Conservation (phyloP, 331 rosid genomes). For the Cucumis variabilis region DNA sequence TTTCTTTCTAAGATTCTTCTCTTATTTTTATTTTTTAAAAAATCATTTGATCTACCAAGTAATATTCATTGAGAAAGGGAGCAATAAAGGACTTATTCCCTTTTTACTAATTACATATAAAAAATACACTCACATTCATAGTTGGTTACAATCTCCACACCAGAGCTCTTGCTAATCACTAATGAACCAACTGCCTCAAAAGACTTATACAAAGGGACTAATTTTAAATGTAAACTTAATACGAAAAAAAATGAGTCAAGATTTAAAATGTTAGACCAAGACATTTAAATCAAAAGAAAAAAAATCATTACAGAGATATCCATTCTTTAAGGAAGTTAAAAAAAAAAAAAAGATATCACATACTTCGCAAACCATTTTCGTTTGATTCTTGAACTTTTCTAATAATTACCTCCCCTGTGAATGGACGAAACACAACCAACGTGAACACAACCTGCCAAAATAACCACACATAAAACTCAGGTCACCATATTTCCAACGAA, state of each 20-base stretch:
- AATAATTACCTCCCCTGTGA: constrained; percentile 64
- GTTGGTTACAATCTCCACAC: too few species aligned
- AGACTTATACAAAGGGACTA: background rate
- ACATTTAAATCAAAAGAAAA: constrained; percentile 28
- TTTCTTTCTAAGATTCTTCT: too few species aligned
- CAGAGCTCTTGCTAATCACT: background rate
- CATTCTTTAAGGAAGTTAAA: background rate
- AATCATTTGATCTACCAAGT: too few species aligned
- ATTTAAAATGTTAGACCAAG: background rate
- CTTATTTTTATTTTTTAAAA: too few species aligned
- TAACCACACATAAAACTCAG: background rate
- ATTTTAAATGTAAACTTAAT: background rate
- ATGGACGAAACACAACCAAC: constrained; percentile 79
- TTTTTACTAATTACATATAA: too few species aligned
- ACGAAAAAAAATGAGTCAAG: background rate
- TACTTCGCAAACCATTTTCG: constrained; percentile 68
- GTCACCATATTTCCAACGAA: background rate
- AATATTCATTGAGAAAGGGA: too few species aligned
- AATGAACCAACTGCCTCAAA: background rate
- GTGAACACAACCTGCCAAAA: constrained; percentile 61
- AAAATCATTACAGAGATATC: background rate
- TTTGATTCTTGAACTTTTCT: constrained; percentile 65
- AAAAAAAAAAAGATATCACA: constrained; percentile 27
- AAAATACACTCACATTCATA: too few species aligned
- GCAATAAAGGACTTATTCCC: too few species aligned